phyloP scores from a whole-genome alignment of 1,284 basidiomycete genomes.

The Ustilago crameri region DNA sequence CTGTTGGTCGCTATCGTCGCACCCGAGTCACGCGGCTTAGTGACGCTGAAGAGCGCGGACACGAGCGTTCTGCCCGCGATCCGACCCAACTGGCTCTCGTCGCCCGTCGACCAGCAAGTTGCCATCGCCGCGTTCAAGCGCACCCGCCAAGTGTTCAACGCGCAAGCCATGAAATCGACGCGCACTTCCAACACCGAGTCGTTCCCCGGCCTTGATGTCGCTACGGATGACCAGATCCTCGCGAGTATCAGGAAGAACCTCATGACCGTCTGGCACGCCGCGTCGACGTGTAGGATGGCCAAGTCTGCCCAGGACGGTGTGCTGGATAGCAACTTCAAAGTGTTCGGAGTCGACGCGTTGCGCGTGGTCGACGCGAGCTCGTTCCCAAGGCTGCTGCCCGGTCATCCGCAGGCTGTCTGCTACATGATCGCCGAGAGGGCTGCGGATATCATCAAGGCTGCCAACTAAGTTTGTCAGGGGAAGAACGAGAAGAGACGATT shows the following conservation, averaged over 20 bases:
- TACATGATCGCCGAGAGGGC: constrained; percentile 57
- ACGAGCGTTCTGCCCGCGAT: constrained; percentile 70
- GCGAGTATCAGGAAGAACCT: constrained; percentile 68
- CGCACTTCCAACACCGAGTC: constrained; percentile 67
- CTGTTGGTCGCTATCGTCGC: constrained; percentile 53
- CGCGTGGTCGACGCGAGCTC: constrained; percentile 72
- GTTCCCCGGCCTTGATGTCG: constrained; percentile 52
- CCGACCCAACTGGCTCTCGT: constrained; percentile 66
- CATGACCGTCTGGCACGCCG: constrained; percentile 70
- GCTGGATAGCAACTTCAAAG: constrained; percentile 70
- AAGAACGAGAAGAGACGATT: too few species aligned
- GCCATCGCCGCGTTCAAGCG: constrained; percentile 47
- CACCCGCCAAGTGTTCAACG: constrained; percentile 61
- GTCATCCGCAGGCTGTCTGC: constrained; percentile 52
- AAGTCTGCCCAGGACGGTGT: constrained; percentile 68
- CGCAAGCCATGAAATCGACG: constrained; percentile 66
- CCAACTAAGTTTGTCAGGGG: too few species aligned
- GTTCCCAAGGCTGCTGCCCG: constrained; percentile 67
- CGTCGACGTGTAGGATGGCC: constrained; percentile 66
- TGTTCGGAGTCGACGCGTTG: constrained; percentile 71
- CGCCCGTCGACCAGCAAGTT: constrained; percentile 66
- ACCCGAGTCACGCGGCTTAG: constrained; percentile 66
- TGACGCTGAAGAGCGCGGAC: constrained; percentile 68
- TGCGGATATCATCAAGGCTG: constrained; percentile 32
- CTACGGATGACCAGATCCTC: constrained; percentile 70